Evolutionary conservation across 768 basidiomycete species (phyloP).

Genomic region (Thelephora ganbajun): DNA sequence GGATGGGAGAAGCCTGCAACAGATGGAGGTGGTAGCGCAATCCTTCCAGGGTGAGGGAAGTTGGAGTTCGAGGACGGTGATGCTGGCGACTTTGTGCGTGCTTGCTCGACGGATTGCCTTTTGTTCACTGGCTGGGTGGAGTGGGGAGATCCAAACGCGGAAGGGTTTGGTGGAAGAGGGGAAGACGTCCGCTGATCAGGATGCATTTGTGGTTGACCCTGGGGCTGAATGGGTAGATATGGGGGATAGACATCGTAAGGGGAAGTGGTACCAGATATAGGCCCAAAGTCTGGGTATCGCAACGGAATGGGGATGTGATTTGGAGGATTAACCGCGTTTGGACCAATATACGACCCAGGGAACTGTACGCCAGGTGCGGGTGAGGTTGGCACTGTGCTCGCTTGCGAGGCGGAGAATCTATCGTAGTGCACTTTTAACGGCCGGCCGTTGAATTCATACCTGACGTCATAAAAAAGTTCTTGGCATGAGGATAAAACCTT

Average conservation of each 20-base stretch:
- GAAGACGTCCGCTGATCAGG: neutral
- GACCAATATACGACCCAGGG: slow-evolving; percentile 5
- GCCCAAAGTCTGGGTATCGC: slow-evolving; percentile 21
- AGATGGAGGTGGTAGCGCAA: slow-evolving; percentile 43
- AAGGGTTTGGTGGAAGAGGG: neutral
- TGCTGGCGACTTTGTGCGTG: slow-evolving; percentile 4
- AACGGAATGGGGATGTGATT: slow-evolving; percentile 21
- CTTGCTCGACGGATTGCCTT: slow-evolving; percentile 3
- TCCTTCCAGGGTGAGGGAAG: slow-evolving; percentile 55
- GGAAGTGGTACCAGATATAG: slow-evolving; percentile 22
- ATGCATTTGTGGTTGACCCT: neutral
- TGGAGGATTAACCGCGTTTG: slow-evolving; percentile 7
- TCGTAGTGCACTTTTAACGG: slow-evolving; percentile 85
- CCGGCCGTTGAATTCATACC: slow-evolving; percentile 82
- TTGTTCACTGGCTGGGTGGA: slow-evolving; percentile 3
- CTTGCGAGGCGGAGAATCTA: slow-evolving; percentile 41
- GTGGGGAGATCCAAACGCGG: neutral
- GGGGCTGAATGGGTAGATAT: neutral
- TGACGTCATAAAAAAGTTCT: slow-evolving; percentile 17
- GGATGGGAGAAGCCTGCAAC: slow-evolving; percentile 25
- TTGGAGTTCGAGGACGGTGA: slow-evolving; percentile 14
- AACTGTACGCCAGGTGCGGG: slow-evolving; percentile 3
- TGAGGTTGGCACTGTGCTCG: neutral
- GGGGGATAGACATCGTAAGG: slow-evolving; percentile 20
- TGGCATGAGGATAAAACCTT: neutral